Conservation (phyloP, 164 flowering plant species). For the Liriodendron chinense region DNA sequence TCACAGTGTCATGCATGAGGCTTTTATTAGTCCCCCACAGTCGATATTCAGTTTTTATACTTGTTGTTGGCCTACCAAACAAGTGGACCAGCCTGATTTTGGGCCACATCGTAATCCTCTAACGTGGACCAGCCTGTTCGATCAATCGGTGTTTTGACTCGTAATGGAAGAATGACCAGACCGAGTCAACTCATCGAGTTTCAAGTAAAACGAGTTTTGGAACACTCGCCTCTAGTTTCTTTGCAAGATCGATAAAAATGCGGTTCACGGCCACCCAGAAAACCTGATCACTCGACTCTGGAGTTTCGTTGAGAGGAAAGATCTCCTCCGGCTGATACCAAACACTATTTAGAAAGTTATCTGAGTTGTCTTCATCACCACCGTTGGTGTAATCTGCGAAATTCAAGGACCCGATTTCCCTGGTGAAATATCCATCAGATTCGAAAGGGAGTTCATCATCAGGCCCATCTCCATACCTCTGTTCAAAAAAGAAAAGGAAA, state of each 20-base stretch:
- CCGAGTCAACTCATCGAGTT: no score
- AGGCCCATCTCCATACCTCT: slow-evolving; percentile 71
- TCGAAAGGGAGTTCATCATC: slow-evolving; percentile 50
- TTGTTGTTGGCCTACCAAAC: no score
- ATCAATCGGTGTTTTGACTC: no score
- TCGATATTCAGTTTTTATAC: no score
- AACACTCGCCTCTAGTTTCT: slow-evolving; percentile 15
- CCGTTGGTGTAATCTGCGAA: slow-evolving; percentile 33
- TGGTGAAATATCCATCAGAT: slow-evolving; percentile 60
- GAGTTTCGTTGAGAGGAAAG: slow-evolving; percentile 51
- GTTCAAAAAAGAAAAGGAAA: neutral
- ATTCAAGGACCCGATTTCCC: slow-evolving; percentile 48
- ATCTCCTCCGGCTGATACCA: slow-evolving; percentile 85
- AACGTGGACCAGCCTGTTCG: no score
- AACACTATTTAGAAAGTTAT: slow-evolving; percentile 56
- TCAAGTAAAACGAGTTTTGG: neutral
- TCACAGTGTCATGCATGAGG: no score
- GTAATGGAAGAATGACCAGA: no score
- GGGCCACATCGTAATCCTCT: no score
- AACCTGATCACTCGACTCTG: slow-evolving; percentile 62
- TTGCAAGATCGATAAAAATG: slow-evolving; percentile 12
- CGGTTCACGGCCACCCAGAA: slow-evolving; percentile 65
- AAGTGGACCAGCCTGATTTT: no score
- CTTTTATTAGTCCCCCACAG: no score
- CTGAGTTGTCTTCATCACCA: neutral